A percentile compares a stretch with the other conserved stretches of the same genome.
Conservation (phyloP, 164 flowering plant species). For the Cinnamomum micranthum region DNA sequence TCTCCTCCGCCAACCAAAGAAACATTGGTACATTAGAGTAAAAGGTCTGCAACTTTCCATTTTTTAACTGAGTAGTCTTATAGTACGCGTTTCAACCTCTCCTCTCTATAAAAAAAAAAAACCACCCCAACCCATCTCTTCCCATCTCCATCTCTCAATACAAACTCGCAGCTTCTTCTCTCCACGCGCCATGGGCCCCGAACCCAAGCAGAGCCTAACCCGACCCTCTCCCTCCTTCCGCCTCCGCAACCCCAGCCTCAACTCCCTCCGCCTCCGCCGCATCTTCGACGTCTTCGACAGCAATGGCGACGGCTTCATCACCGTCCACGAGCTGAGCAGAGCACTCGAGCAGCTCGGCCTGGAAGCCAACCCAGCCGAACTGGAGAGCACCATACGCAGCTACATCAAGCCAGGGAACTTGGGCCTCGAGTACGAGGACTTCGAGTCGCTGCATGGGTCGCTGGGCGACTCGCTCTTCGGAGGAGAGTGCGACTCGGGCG, state of each 20-base stretch:
- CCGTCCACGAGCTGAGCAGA: conserved; percentile 50
- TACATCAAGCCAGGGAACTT: conserved; percentile 39
- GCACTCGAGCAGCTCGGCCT: conserved; percentile 67
- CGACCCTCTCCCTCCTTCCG: conserved; percentile 43
- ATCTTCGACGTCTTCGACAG: conserved; percentile 75
- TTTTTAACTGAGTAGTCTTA: too few species aligned
- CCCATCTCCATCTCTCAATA: too few species aligned
- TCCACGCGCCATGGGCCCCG: background rate
- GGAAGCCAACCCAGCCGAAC: conserved; percentile 41
- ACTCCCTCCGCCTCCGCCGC: conserved; percentile 66
- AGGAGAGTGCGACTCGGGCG: background rate
- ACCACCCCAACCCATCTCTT: too few species aligned
- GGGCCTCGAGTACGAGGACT: conserved; percentile 59
- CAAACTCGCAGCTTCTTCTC: too few species aligned
- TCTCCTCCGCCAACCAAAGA: too few species aligned
- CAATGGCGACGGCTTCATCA: conserved; percentile 61
- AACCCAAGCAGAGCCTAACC: background rate
- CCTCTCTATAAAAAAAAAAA: too few species aligned
- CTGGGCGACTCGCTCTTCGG: conserved; percentile 37
- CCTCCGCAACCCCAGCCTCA: conserved; percentile 60
- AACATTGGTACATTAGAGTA: too few species aligned
- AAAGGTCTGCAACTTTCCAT: too few species aligned
- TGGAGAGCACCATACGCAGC: conserved; percentile 33
- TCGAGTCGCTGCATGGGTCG: conserved; percentile 46
- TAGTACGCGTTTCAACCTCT: too few species aligned